phyloP scores from a whole-genome alignment of 441 rosid genomes.

The Sinapis alba region DNA sequence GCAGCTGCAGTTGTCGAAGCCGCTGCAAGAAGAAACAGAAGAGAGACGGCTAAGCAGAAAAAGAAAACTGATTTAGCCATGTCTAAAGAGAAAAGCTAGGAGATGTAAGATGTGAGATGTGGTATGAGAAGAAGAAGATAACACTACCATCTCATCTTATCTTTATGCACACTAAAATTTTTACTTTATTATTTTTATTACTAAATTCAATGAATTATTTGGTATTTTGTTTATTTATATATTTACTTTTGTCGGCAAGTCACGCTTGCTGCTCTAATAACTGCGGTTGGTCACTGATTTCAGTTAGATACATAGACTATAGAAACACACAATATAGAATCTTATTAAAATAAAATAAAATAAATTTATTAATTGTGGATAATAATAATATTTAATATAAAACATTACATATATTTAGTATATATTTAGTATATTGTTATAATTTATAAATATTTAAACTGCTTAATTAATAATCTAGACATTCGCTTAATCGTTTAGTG shows the following conservation, averaged over 20 bases:
- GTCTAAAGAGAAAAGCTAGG: neutral
- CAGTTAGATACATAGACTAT: neutral
- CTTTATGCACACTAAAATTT: neutral
- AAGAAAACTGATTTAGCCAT: constrained; percentile 1
- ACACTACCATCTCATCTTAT: neutral
- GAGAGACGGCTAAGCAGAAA: constrained; percentile 6
- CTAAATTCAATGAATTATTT: neutral
- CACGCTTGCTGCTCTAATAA: constrained; percentile 16
- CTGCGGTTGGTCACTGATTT: constrained; percentile 8
- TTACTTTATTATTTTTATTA: neutral
- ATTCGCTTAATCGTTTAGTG: too few relatives aligned
- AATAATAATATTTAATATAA: too few relatives aligned
- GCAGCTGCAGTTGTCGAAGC: neutral
- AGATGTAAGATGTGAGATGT: neutral
- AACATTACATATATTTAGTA: too few relatives aligned
- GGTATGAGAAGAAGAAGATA: neutral
- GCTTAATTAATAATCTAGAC: too few relatives aligned
- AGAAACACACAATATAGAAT: too few relatives aligned
- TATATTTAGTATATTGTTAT: too few relatives aligned
- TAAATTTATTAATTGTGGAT: too few relatives aligned
- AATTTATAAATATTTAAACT: too few relatives aligned
- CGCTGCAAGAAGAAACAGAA: constrained; percentile 1
- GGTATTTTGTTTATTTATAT: neutral
- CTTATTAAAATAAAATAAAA: too few relatives aligned
- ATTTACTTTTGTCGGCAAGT: neutral